These are phyloP conservation scores for Panaeolus cyanescens DNA, from an alignment of 768 basidiomycete genomes.

Conservation along the genomic window DNA sequence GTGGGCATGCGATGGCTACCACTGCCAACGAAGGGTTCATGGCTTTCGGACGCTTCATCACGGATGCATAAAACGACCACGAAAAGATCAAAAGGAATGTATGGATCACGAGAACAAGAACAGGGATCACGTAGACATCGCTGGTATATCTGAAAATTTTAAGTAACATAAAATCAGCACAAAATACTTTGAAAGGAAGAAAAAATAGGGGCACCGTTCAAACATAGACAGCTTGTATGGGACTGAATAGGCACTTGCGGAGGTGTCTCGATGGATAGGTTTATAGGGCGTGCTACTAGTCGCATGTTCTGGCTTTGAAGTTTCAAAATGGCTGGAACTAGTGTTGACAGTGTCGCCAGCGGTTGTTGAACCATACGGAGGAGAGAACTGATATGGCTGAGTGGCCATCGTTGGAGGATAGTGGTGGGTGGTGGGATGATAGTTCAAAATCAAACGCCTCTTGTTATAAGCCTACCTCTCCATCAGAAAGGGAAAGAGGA, in stretches of 20 bases:
- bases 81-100: slow-evolving; percentile 11
- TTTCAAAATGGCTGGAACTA: not conserved
- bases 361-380: not conserved
- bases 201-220: not conserved
- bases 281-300: not conserved
- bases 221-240: not conserved
- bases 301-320: not conserved
- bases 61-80: slow-evolving; percentile 19
- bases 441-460: not conserved
- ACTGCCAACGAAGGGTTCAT: slow-evolving; percentile 12
- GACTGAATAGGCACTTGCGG: not conserved
- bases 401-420: not conserved
- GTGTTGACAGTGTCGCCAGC: not conserved
- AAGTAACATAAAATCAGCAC: not conserved
- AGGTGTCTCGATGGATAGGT: not conserved
- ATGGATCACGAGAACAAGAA: slow-evolving; percentile 9
- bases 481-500: not conserved
- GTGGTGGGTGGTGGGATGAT: not conserved
- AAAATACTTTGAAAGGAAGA: too few relatives aligned
- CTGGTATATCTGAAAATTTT: not conserved
- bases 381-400: not conserved
- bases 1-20: slow-evolving; percentile 10
- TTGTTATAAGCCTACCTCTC: not conserved
- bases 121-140: slow-evolving; percentile 1
- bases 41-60: slow-evolving; percentile 12